Evolutionary conservation across 768 basidiomycete genomes (phyloP), one percentile per base, ranked within the genome.

Genomic region (Phylloporus sp.): DNA sequence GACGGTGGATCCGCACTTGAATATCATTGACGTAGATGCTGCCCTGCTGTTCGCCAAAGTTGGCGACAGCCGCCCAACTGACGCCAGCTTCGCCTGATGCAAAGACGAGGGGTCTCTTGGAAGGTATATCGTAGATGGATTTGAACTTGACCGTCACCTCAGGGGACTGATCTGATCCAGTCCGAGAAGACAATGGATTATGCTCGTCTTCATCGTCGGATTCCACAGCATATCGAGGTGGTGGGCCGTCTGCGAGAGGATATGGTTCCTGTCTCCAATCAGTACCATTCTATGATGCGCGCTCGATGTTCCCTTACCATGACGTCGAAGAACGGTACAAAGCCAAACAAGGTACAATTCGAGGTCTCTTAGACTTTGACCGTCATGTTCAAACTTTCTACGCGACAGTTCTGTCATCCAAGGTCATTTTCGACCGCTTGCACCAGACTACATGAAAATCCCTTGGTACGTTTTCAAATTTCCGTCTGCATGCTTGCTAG

Each of bases 201-300:
- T 71, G 69, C 55, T 83, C 80, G 42, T 84, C 82, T 49, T 81
- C 81, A n/a, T 82, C 81, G 49, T 84, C 82, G 5, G 81, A 82
- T 56, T 84, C 82, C 39, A 83, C 64, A 29, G 76, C 76, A 50
- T 84, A 72, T 44, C 82, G 74, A 28, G 82, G 79, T 2, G 82
- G 79, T 4, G 69, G 66, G 39, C 69, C 68, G 56, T 83, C 81
- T 47, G 72, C 73, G 17, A 82, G 69, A 2, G 80, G 79, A 57
- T 83, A 74, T 21, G 70, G 49, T 50, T 81, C 75, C 80, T 78
- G 20, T 24, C 17, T 28, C 18, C 20, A n/a, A n/a, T 56, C 23
- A 49, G 38, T 42, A 15, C 17, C n/a, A 39, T 20, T 35, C 6
- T 21, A 22, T 35, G 20, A 22, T 14, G n/a, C 10, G 1, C 3